These are phyloP conservation scores for Hippophae gyantsensis DNA, from an alignment of 306 rosid species.

Conservation along the genomic window DNA sequence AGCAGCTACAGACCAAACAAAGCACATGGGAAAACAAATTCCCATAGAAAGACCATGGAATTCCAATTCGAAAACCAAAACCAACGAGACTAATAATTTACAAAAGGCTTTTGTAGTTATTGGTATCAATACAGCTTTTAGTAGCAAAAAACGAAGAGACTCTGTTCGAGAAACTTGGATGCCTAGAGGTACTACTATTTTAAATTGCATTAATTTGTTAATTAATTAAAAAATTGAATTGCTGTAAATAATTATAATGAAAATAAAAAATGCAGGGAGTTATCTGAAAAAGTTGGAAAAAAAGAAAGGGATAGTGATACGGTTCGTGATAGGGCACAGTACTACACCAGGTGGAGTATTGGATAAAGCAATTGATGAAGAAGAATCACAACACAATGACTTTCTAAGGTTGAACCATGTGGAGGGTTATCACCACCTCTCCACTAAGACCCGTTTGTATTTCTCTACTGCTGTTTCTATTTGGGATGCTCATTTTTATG, in stretches of 20 bases:
- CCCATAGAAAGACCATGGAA: slow-evolving; percentile 12
- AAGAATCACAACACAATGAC: slow-evolving; percentile 58
- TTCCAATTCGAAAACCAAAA: not conserved
- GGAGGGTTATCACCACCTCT: slow-evolving; percentile 78
- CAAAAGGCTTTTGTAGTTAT: slow-evolving; percentile 75
- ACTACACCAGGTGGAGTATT: slow-evolving; percentile 46
- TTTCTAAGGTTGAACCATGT: slow-evolving; percentile 64
- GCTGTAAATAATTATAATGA: not conserved
- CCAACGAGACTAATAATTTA: slow-evolving; percentile 2
- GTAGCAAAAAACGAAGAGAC: slow-evolving; percentile 71
- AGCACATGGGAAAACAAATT: slow-evolving; percentile 18
- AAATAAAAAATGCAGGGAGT: slow-evolving; percentile 28
- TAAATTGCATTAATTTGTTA: too few species aligned
- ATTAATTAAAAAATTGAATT: not conserved
- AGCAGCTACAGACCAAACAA: slow-evolving; percentile 37
- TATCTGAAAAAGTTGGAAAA: slow-evolving; percentile 49
- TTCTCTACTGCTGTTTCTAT: slow-evolving; percentile 58
- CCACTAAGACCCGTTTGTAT: slow-evolving; percentile 72
- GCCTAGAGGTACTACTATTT: slow-evolving; percentile 39
- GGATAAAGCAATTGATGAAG: slow-evolving; percentile 65
- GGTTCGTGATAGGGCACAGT: slow-evolving; percentile 85
- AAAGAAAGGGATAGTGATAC: slow-evolving; percentile 72
- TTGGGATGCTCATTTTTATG: slow-evolving; percentile 83
- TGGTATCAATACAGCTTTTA: slow-evolving; percentile 84
- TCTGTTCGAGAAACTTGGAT: slow-evolving; percentile 76